phyloP scores from a whole-genome alignment of 352 stramenopile genomes.

The Phytophthora idaei region DNA sequence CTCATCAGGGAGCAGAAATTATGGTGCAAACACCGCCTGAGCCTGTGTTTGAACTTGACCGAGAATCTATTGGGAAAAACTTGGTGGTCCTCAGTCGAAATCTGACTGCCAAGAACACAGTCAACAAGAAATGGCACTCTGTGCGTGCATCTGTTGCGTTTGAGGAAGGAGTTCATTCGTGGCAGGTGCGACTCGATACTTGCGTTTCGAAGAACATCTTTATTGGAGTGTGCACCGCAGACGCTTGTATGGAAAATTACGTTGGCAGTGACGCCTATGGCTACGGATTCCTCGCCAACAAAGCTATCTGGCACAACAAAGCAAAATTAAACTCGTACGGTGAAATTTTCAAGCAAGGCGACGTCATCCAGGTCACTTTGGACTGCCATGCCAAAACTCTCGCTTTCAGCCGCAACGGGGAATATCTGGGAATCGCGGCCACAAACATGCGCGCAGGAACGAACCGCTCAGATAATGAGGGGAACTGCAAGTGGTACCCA shows the following conservation, averaged over 20 bases:
- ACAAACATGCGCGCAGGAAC: constrained; percentile 55
- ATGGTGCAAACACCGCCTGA: constrained; percentile 60
- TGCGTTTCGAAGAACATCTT: constrained; percentile 94
- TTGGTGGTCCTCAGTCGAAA: constrained; percentile 75
- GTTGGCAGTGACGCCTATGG: constrained; percentile 86
- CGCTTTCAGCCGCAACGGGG: constrained; percentile 86
- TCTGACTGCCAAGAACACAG: constrained; percentile 80
- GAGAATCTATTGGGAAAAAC: constrained; percentile 70
- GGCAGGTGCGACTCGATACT: constrained; percentile 88
- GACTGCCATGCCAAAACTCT: constrained; percentile 86
- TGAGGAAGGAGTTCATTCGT: constrained; percentile 81
- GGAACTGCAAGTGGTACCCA: constrained; percentile 77
- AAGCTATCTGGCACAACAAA: constrained; percentile 93
- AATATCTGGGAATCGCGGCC: constrained; percentile 85
- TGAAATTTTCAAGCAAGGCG: constrained; percentile 92
- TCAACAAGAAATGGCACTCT: constrained; percentile 93
- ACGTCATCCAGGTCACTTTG: constrained; percentile 84
- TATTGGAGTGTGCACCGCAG: constrained; percentile 77
- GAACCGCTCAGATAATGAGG: constrained; percentile 9
- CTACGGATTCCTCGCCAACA: constrained; percentile 93
- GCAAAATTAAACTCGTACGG: constrained; percentile 88
- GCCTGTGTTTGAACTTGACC: constrained; percentile 77
- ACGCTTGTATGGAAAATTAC: constrained; percentile 89
- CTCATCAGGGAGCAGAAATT: constrained; percentile 19
- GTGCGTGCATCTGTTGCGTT: constrained; percentile 73